Evolutionary conservation across 73 alveolate genomes (phyloP).

Genomic region (Symbiodinium pilosum): DNA sequence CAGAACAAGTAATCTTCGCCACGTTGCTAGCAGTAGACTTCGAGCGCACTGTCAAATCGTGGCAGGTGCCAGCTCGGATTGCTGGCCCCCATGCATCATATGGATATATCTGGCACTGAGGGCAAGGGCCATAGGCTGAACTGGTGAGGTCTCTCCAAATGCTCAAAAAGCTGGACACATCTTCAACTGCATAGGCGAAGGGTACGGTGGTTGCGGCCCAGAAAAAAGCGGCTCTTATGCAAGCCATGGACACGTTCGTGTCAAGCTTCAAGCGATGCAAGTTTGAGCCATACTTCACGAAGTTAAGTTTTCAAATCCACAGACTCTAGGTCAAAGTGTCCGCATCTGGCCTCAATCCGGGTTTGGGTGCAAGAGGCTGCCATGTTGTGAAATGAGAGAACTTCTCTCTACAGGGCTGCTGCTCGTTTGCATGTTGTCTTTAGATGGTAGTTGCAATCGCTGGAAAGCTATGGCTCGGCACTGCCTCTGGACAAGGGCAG

Average conservation of each 20-base stretch:
- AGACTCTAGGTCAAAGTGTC: no score
- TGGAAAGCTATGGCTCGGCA: no score
- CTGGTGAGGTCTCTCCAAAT: neutral
- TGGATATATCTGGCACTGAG: constrained; percentile 16
- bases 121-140: neutral
- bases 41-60: neutral
- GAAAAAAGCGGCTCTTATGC: no score
- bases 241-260: no score
- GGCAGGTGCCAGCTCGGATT: constrained; percentile 33
- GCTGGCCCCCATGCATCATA: neutral
- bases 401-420: no score
- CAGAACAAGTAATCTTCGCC: neutral
- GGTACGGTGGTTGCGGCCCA: no score
- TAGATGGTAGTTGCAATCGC: no score
- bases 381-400: neutral
- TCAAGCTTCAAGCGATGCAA: no score
- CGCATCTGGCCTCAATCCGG: constrained; percentile 45
- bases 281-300: no score
- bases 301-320: no score
- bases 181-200: neutral
- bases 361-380: constrained; percentile 62
- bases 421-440: no score
- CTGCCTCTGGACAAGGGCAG: no score
- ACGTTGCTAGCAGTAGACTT: neutral
- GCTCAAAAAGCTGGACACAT: neutral